A percentile compares a stretch with the other conserved stretches of the same genome.
Evolutionary conservation across 2,329 filamentous ascomycete genomes (phyloP).

Genomic region (Pseudocercospora eumusae): DNA sequence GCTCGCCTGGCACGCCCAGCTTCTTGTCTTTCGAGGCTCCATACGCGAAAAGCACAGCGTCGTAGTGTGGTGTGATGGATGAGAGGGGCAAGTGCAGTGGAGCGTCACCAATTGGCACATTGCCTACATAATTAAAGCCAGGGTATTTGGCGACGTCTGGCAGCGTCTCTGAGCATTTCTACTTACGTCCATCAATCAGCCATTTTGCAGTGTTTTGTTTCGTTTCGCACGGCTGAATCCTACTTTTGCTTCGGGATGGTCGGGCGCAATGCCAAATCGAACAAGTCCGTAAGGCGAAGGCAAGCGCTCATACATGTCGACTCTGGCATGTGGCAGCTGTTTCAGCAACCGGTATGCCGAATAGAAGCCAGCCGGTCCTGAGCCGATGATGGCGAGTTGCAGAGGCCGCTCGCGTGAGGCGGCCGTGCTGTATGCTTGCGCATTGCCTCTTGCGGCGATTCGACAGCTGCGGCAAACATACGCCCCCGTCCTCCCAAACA

Average conservation of each 20-base stretch:
- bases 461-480: slow-evolving; percentile 29
- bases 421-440: slow-evolving; percentile 32
- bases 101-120: slow-evolving; percentile 72
- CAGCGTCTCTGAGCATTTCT: slow-evolving; percentile 96
- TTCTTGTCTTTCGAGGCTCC: slow-evolving; percentile 82
- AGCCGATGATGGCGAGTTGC: slow-evolving; percentile 81
- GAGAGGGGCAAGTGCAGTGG: slow-evolving; percentile 60
- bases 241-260: slow-evolving; percentile 98
- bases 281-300: slow-evolving; percentile 92
- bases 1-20: slow-evolving; percentile 78
- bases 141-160: slow-evolving; percentile 80
- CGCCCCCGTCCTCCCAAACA: slow-evolving; percentile 22
- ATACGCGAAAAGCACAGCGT: slow-evolving; percentile 90
- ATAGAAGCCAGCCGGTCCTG: slow-evolving; percentile 95
- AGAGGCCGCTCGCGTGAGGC: slow-evolving; percentile 50
- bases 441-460: slow-evolving; percentile 22
- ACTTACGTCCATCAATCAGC: slow-evolving; percentile 32
- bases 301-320: slow-evolving; percentile 96
- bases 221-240: slow-evolving; percentile 22
- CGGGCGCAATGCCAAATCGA: slow-evolving; percentile 92
- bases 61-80: slow-evolving; percentile 76
- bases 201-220: slow-evolving; percentile 14
- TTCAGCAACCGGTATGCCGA: slow-evolving; percentile 82
- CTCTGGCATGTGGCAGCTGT: slow-evolving; percentile 67
- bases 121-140: slow-evolving; percentile 88